Conservation (phyloP, 73 alveolate species). For the Stentor roeselii region DNA sequence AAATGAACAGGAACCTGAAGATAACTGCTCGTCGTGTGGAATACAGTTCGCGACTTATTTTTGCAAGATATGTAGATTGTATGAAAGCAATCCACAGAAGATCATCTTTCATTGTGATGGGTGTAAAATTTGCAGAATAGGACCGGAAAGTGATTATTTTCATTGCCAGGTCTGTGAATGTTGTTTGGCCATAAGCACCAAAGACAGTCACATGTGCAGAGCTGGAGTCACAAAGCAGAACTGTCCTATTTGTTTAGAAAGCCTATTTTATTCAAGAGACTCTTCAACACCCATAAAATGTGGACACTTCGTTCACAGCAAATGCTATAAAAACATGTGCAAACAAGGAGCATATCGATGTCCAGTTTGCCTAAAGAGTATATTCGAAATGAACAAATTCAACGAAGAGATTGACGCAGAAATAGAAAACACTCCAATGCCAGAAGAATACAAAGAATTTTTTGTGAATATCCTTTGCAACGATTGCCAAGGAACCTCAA, state of each 20-base stretch:
- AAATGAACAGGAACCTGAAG: constrained; percentile 34
- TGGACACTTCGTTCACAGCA: constrained; percentile 66
- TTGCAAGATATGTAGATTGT: constrained; percentile 66
- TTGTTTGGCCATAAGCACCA: constrained; percentile 43
- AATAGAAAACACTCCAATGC: constrained; percentile 25
- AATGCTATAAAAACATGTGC: constrained; percentile 42
- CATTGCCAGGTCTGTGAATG: constrained; percentile 75
- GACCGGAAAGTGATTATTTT: constrained; percentile 51
- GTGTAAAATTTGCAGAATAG: constrained; percentile 81
- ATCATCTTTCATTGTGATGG: constrained; percentile 66
- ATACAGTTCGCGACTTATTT: constrained; percentile 57
- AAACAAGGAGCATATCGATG: constrained; percentile 25
- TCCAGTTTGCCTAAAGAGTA: constrained; percentile 48
- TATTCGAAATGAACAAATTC: background rate
- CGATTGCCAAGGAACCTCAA: background rate
- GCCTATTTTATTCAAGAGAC: constrained; percentile 52
- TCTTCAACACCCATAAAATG: constrained; percentile 44
- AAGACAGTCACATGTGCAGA: constrained; percentile 50
- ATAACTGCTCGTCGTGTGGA: constrained; percentile 54
- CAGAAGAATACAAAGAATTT: constrained; percentile 25
- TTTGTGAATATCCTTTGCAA: background rate
- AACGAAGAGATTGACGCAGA: constrained; percentile 21
- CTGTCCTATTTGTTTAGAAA: constrained; percentile 71
- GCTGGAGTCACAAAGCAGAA: constrained; percentile 39
- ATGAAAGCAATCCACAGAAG: constrained; percentile 49